These are phyloP conservation scores for Ophiorrhiza pumila DNA, from an alignment of 257 asterid genomes.

Conservation along the genomic window DNA sequence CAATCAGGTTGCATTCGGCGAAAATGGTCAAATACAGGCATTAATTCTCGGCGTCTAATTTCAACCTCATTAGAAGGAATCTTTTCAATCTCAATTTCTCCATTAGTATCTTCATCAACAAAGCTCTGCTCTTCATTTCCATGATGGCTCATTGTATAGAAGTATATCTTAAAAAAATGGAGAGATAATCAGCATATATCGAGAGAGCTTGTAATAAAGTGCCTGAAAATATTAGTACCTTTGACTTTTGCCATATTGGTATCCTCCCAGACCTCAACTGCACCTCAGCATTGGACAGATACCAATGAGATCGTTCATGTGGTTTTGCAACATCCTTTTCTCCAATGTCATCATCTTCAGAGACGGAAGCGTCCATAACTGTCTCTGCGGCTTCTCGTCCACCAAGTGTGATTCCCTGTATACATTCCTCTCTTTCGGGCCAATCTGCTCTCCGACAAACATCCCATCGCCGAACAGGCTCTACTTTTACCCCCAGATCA, in stretches of 20 bases:
- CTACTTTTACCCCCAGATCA: constrained; percentile 39
- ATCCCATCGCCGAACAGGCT: constrained; percentile 53
- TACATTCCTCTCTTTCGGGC: constrained; percentile 50
- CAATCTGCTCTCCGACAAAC: constrained; percentile 54
- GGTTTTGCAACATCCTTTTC: constrained; percentile 30
- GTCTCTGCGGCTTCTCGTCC: constrained; percentile 24
- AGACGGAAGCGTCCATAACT: constrained; percentile 20
- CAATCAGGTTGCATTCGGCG: constrained; percentile 33
- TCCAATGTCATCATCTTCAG: constrained; percentile 27
- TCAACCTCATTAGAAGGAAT: constrained; percentile 41
- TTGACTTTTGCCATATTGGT: constrained; percentile 51
- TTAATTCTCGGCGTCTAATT: constrained; percentile 36
- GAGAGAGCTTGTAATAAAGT: neutral
- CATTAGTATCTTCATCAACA: constrained; percentile 15
- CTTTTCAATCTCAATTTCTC: constrained; percentile 44
- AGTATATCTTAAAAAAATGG: constrained; percentile 29
- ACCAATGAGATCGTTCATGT: constrained; percentile 36
- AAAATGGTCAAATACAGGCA: constrained; percentile 46
- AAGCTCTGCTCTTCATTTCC: constrained; percentile 22
- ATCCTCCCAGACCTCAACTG: constrained; percentile 44
- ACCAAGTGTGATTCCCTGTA: constrained; percentile 27
- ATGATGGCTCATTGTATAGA: constrained; percentile 32
- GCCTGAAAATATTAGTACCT: constrained; percentile 29
- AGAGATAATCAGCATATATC: constrained; percentile 15
- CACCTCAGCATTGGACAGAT: constrained; percentile 51